Base-by-base conservation (phyloP, 2,329 filamentous ascomycete species). In the Gliomastix tumulicola region DNA sequence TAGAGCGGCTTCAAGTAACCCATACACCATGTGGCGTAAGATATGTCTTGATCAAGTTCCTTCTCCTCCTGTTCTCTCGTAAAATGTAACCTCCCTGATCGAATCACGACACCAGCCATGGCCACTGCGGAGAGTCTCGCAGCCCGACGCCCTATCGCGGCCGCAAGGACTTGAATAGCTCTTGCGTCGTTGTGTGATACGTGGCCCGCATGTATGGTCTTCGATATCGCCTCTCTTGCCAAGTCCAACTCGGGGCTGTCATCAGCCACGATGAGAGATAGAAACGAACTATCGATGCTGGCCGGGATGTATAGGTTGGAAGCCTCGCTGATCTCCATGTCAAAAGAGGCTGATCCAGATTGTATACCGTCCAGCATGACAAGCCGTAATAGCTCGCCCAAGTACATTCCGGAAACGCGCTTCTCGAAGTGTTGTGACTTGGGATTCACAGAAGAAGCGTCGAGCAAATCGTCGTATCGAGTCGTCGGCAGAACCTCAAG, bases 371-470 rank as follows among this genome's bases (percentile, higher is more conserved):
- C 71, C 34, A 92, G 59, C 17, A 96, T 66, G 13, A 82, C 80
- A 31, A 87, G 73, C 37, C 92, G 84, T 37, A 96, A 73, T 44
- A 97, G 89, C 60, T 98, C 92, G 38, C 92, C 92, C 34, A 98
- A 63, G 66, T 96, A 98, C 90, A 98, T 97, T 57, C 92, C 92
- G 1, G 88, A 95, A 13, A 98, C 84, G 33, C 90, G 84, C 74
- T 98, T 98, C 68, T 98, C 92, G 55, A 97, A 98, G 86, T 97
- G 95, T 57, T 98, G 92, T 43, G 94, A 79, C 19, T 92, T 90
- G 0, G 89, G 90, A 61, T 98, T 97, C 49, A 87, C 79, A 46
- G 82, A 92, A 41, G 82, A 78, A 39, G 68, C 66, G 60, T 98
- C 90, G 19, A 98, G 71, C 39, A 79, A 74, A 34, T 70, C 65